Base-by-base conservation (phyloP, 2,329 filamentous ascomycete species). In the Colletotrichum lini region DNA sequence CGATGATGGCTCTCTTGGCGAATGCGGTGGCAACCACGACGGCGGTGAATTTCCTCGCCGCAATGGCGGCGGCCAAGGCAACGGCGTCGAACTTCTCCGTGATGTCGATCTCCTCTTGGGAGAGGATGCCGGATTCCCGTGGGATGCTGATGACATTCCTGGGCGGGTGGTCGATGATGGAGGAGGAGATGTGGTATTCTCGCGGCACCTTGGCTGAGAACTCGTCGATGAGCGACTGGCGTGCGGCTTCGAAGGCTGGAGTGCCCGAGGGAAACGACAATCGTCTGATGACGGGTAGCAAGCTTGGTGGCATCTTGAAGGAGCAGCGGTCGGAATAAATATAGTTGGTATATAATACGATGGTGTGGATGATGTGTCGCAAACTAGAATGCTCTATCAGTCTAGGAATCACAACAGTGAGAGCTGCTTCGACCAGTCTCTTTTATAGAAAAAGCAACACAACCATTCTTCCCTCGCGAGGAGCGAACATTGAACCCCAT, bases 21-120 rank as follows among this genome's bases (percentile, higher is more conserved):
- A 77, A 79, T 0, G 78, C 78, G 2, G 77, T 79, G 1, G 80
- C 79, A 0, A 86, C 85, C 7, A 78, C 78, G 2, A 82, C 80
- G 2, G 84, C 78, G 3, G 80, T 82, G 52, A 83, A 77, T 30
- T 79, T 78, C 10, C 75, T 74, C 2, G 73, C 70, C 0, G 80
- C 80, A 10, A 87, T 82, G 12, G 80, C 82, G 38, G 77, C 78
- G 0, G 83, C 81, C 6, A 88, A 79, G 2, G 75, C 80, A 5
- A 80, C 77, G 0, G 82, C 84, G 73, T 87, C 84, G 59, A 84
- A 83, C 16, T 80, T 77, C 44, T 86, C 83, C 0, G 87, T 89
- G 45, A 89, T 85, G 10, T 80, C 78, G 4, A 88, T 72, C 74
- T 89, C 86, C n/a, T 78, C 71, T 0, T 79, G 57, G 0, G 83